These are phyloP conservation scores for Coffea humblotiana DNA, from an alignment of 305 asterid species.

Conservation along the genomic window DNA sequence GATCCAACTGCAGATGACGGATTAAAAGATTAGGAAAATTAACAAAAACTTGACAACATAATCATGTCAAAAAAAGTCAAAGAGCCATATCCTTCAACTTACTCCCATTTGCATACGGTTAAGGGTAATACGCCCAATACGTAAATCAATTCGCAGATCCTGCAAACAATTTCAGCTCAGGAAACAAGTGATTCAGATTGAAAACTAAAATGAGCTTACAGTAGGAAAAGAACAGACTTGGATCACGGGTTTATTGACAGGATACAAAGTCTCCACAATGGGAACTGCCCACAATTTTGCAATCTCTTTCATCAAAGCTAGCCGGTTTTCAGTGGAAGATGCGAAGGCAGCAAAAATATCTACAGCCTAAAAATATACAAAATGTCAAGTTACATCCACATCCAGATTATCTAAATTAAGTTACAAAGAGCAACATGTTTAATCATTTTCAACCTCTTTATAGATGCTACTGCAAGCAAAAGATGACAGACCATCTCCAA, in stretches of 20 bases:
- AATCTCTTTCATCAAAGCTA: constrained; percentile 70
- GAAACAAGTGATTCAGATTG: constrained; percentile 11
- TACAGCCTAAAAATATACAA: constrained; percentile 60
- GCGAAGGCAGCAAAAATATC: constrained; percentile 87
- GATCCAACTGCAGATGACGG: constrained; percentile 45
- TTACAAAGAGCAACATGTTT: background rate
- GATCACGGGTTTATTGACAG: constrained; percentile 71
- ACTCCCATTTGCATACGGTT: constrained; percentile 44
- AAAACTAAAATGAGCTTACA: background rate
- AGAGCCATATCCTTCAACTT: constrained; percentile 32
- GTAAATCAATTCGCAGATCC: constrained; percentile 52
- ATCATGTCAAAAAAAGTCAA: constrained; percentile 10
- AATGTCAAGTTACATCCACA: constrained; percentile 13
- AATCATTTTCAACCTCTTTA: constrained; percentile 61
- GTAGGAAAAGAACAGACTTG: constrained; percentile 45
- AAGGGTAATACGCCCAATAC: constrained; percentile 66
- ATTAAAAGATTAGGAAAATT: constrained; percentile 9
- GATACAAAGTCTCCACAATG: constrained; percentile 54
- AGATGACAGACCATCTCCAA: constrained; percentile 42
- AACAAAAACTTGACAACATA: constrained; percentile 4
- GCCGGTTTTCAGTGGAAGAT: constrained; percentile 66
- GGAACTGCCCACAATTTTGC: constrained; percentile 62
- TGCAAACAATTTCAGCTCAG: constrained; percentile 32
- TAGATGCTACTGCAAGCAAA: constrained; percentile 53
- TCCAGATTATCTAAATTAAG: constrained; percentile 1